These are phyloP conservation scores for Myriosclerotinia scirpicola DNA, from an alignment of 2,329 filamentous ascomycete species.

Conservation along the genomic window DNA sequence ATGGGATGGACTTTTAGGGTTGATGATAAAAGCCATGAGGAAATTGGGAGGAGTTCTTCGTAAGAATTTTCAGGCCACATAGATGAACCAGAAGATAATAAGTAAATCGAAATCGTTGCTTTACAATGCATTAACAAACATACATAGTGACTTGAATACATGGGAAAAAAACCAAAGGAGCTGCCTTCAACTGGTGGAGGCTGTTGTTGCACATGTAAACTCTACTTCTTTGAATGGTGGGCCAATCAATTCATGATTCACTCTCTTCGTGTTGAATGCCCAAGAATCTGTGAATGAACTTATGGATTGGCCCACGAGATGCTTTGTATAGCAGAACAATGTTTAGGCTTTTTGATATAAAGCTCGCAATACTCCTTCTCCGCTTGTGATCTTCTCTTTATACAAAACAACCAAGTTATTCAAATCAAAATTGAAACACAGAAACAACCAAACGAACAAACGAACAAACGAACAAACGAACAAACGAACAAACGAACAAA, in stretches of 20 bases:
- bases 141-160: background rate
- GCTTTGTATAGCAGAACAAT: background rate
- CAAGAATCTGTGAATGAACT: background rate
- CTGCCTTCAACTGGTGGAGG: background rate
- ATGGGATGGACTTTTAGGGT: background rate
- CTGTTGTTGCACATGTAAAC: background rate
- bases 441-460: background rate
- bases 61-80: background rate
- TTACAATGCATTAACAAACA: background rate
- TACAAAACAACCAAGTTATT: background rate
- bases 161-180: background rate
- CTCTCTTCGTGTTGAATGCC: background rate
- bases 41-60: background rate
- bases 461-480: background rate
- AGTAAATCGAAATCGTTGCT: background rate
- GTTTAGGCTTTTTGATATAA: background rate
- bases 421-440: background rate
- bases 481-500: background rate
- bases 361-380: background rate
- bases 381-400: background rate
- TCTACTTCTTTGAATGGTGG: no score
- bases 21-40: background rate
- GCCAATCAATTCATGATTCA: background rate
- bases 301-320: background rate
- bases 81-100: background rate